Evolutionary conservation across 495 filamentous ascomycete genomes (phyloP).

Genomic region (Aspergillus cavernicola): DNA sequence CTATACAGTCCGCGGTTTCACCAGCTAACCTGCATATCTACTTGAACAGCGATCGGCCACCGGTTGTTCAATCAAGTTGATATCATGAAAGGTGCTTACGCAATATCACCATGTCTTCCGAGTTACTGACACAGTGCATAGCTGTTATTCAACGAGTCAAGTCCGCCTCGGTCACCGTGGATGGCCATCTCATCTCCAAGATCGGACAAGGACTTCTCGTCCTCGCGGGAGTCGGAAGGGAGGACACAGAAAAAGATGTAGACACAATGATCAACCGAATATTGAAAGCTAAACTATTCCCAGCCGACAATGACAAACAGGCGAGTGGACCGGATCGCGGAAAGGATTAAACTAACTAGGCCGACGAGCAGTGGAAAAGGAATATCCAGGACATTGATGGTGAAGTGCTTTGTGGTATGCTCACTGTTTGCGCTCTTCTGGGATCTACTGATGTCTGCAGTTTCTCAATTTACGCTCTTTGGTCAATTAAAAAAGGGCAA

Average conservation of each 20-base stretch:
- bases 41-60: neutral
- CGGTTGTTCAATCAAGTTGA: neutral
- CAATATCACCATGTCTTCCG: neutral
- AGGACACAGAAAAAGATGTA: constrained; percentile 85
- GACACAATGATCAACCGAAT: constrained; percentile 81
- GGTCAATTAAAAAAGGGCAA: constrained; percentile 89
- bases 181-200: constrained; percentile 79
- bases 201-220: constrained; percentile 90
- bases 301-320: constrained; percentile 52
- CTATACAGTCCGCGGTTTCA: neutral
- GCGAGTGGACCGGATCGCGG: constrained; percentile 15
- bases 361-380: constrained; percentile 69
- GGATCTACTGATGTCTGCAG: constrained; percentile 37
- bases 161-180: constrained; percentile 98
- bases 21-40: neutral
- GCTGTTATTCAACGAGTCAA: constrained; percentile 93
- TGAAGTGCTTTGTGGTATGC: constrained; percentile 84
- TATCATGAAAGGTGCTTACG: constrained; percentile 20
- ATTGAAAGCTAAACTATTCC: constrained; percentile 86
- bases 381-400: constrained; percentile 83
- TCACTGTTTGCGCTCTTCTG: neutral
- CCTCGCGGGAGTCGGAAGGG: constrained; percentile 84
- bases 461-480: constrained; percentile 97
- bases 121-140: constrained; percentile 28
- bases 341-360: neutral